phyloP scores from a whole-genome alignment of 192 early-diverging fungal genomes.

The Coemansia sp. region DNA sequence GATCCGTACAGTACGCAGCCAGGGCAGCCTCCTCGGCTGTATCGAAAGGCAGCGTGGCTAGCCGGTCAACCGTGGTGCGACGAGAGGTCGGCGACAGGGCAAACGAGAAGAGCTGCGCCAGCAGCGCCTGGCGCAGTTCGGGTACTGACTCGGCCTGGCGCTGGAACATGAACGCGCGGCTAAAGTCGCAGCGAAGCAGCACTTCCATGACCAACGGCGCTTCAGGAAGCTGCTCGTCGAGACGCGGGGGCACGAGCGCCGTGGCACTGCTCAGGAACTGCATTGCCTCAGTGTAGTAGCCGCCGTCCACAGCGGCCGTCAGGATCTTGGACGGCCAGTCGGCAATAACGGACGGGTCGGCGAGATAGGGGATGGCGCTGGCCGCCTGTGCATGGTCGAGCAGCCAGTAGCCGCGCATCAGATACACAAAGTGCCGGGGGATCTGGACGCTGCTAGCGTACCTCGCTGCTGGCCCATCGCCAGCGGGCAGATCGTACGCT shows the following conservation, averaged over 20 bases:
- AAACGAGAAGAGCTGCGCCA: conserved; percentile 41
- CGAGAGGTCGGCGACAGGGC: conserved; percentile 14
- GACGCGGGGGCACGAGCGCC: conserved; percentile 16
- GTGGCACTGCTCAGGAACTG: conserved; percentile 37
- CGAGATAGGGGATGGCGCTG: conserved; percentile 24
- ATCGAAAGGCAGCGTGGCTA: conserved; percentile 33
- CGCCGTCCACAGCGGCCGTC: conserved; percentile 12
- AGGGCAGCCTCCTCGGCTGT: conserved; percentile 22
- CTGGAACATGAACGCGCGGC: conserved; percentile 43
- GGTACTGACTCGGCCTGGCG: conserved; percentile 3
- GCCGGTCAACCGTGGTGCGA: conserved; percentile 12
- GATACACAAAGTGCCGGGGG: conserved; percentile 37
- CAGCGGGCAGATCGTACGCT: conserved; percentile 2
- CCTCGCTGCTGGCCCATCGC: conserved; percentile 2
- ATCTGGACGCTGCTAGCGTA: conserved; percentile 25
- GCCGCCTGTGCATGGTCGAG: conserved; percentile 40
- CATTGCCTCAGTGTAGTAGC: conserved; percentile 9
- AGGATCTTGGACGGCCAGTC: conserved; percentile 44
- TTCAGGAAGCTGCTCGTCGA: conserved; percentile 10
- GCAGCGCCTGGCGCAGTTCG: conserved; percentile 22
- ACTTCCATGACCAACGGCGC: conserved; percentile 32
- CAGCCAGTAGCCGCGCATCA: conserved; percentile 48
- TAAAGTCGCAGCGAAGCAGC: conserved; percentile 30
- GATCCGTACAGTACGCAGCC: conserved; percentile 16
- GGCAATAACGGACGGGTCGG: conserved; percentile 39